A percentile compares a stretch with the other conserved stretches of the same genome.
Evolutionary conservation across 1,139 yeast species (phyloP).

Genomic region (Wickerhamomyces sp.): DNA sequence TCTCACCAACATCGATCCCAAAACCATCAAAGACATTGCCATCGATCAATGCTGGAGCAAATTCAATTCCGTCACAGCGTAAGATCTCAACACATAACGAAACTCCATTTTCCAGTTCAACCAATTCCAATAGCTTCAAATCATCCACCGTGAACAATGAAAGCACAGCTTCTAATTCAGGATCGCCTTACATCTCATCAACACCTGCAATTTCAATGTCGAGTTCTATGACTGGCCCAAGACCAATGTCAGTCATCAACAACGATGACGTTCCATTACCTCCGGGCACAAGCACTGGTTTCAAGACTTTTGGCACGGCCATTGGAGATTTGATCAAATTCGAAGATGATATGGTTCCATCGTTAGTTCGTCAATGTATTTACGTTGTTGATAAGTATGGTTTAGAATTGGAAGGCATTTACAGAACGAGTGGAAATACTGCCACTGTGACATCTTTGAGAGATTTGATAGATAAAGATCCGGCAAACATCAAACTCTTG

Average conservation of each 20-base stretch:
- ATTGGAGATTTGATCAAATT: conserved; percentile 68
- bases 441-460: conserved; percentile 67
- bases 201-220: conserved; percentile 14
- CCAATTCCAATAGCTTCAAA: not conserved
- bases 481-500: conserved; percentile 58
- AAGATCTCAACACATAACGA: conserved; percentile 27
- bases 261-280: conserved; percentile 28
- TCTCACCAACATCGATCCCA: conserved; percentile 26
- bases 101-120: conserved; percentile 20
- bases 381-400: conserved; percentile 84
- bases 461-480: conserved; percentile 72
- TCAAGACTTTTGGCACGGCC: conserved; percentile 76
- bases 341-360: conserved; percentile 89
- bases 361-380: conserved; percentile 85
- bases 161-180: conserved; percentile 2
- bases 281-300: conserved; percentile 31
- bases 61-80: conserved; percentile 25
- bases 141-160: too few relatives aligned
- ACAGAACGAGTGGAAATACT: conserved; percentile 78
- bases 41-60: conserved; percentile 25
- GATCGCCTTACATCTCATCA: conserved; percentile 3
- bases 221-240: conserved; percentile 38
- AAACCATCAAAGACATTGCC: conserved; percentile 11
- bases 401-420: conserved; percentile 79
- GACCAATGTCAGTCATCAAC: conserved; percentile 29